Conservation (phyloP, 1,284 basidiomycete genomes). For the Sanghuangporus weigelae region DNA sequence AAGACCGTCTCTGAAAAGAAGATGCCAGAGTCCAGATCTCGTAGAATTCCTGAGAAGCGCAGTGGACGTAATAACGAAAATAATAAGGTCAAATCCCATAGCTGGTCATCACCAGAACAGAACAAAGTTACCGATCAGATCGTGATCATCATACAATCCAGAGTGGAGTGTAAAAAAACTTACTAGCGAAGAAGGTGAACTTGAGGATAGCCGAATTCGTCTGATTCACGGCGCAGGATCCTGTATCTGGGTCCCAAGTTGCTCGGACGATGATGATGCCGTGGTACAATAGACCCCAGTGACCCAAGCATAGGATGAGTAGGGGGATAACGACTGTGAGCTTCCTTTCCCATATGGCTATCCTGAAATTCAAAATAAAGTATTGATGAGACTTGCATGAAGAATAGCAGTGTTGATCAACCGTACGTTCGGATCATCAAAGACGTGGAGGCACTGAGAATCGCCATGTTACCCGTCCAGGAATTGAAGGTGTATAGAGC, state of each 20-base stretch:
- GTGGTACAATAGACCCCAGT: conserved; percentile 62
- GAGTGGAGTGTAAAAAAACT: conserved; percentile 23
- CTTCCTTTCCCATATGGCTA: conserved; percentile 65
- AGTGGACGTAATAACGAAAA: conserved; percentile 48
- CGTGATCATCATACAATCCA: neutral
- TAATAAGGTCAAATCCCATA: conserved; percentile 61
- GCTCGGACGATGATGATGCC: conserved; percentile 63
- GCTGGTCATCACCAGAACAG: conserved; percentile 32
- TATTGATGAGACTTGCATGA: neutral
- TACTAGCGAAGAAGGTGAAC: conserved; percentile 64
- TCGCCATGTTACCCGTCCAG: conserved; percentile 62
- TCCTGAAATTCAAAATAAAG: conserved; percentile 31
- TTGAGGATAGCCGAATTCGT: conserved; percentile 54
- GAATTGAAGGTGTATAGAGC: conserved; percentile 44
- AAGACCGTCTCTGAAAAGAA: conserved; percentile 68
- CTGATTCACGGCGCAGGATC: conserved; percentile 44
- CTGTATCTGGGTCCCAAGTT: conserved; percentile 37
- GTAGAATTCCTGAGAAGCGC: conserved; percentile 45
- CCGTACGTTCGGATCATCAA: conserved; percentile 66
- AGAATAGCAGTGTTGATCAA: neutral
- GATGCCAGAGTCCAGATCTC: conserved; percentile 50
- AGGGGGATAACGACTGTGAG: conserved; percentile 44
- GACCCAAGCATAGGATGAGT: conserved; percentile 48
- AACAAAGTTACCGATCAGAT: neutral
- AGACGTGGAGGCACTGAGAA: conserved; percentile 58